These are phyloP conservation scores for Zygosaccharomyces rouxii DNA, from an alignment of 805 yeast species.

Conservation along the genomic window DNA sequence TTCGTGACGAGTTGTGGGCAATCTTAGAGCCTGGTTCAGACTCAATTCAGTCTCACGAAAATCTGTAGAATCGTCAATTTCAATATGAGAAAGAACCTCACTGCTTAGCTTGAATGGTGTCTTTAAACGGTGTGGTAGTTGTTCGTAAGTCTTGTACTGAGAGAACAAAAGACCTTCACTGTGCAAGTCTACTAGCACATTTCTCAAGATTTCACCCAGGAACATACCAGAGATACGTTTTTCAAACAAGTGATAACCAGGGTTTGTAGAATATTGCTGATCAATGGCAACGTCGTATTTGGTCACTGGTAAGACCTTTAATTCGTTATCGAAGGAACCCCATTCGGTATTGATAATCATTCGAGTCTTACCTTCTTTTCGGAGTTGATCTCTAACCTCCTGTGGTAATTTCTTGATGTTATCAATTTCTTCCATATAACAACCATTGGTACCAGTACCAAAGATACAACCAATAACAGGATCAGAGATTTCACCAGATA, in stretches of 20 bases:
- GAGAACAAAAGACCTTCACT: constrained; percentile 52
- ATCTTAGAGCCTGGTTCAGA: constrained; percentile 59
- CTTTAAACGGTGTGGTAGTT: constrained; percentile 54
- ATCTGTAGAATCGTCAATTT: constrained; percentile 75
- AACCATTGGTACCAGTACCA: constrained; percentile 98
- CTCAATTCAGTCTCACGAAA: constrained; percentile 67
- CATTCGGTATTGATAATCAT: constrained; percentile 96
- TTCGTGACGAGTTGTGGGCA: constrained; percentile 67
- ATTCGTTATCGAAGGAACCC: constrained; percentile 92
- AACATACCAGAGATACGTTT: constrained; percentile 91
- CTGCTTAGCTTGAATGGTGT: constrained; percentile 77
- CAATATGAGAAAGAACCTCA: constrained; percentile 80
- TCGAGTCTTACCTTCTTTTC: constrained; percentile 46
- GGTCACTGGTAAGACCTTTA: constrained; percentile 70
- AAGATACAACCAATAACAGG: constrained; percentile 87
- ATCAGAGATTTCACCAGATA: constrained; percentile 56
- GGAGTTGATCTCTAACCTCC: constrained; percentile 36
- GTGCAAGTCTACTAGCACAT: constrained; percentile 64
- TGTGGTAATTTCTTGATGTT: constrained; percentile 71
- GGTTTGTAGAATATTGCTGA: constrained; percentile 62
- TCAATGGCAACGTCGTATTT: constrained; percentile 73
- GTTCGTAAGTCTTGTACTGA: constrained; percentile 43
- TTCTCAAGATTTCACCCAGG: constrained; percentile 83
- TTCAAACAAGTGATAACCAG: constrained; percentile 87
- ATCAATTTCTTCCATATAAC: constrained; percentile 74